These are phyloP conservation scores for Xylaria sp. DNA, from an alignment of 2,329 filamentous ascomycete genomes.

Conservation along the genomic window DNA sequence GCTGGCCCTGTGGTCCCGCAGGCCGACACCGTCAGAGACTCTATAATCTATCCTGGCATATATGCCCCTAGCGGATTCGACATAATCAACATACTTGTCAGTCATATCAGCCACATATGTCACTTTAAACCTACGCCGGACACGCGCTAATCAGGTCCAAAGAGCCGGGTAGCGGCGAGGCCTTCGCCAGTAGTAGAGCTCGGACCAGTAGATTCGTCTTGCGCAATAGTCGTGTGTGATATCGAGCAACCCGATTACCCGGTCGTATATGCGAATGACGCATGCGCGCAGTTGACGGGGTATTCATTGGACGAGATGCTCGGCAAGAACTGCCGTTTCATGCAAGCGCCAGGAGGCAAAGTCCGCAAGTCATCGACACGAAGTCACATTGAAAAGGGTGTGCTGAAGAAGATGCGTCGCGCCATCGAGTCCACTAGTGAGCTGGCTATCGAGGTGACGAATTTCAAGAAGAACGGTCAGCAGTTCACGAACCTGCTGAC, in stretches of 20 bases:
- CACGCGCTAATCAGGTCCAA: neutral
- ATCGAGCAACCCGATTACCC: slow-evolving; percentile 77
- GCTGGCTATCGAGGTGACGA: slow-evolving; percentile 69
- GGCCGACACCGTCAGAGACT: slow-evolving; percentile 50
- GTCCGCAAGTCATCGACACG: slow-evolving; percentile 69
- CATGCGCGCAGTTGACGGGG: slow-evolving; percentile 82
- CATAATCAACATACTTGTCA: slow-evolving; percentile 66
- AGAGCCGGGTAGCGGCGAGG: slow-evolving; percentile 73
- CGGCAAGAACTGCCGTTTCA: slow-evolving; percentile 84
- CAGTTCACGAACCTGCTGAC: slow-evolving; percentile 84
- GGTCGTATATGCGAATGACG: slow-evolving; percentile 85
- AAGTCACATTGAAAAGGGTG: slow-evolving; percentile 73
- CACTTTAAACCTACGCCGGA: neutral
- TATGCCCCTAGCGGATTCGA: slow-evolving; percentile 67
- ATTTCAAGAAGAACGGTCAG: slow-evolving; percentile 84
- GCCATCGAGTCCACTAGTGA: slow-evolving; percentile 60
- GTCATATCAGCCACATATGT: slow-evolving; percentile 38
- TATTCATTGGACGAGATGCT: slow-evolving; percentile 80
- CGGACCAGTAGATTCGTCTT: slow-evolving; percentile 84
- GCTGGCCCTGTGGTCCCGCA: neutral
- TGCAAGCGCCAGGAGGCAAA: slow-evolving; percentile 79
- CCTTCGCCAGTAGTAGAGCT: slow-evolving; percentile 81
- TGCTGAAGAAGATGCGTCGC: slow-evolving; percentile 65
- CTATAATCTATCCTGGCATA: slow-evolving; percentile 66
- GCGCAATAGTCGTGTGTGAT: slow-evolving; percentile 85